Base-by-base conservation (phyloP, 116 monocot species). In the Posidonia oceanica region DNA sequence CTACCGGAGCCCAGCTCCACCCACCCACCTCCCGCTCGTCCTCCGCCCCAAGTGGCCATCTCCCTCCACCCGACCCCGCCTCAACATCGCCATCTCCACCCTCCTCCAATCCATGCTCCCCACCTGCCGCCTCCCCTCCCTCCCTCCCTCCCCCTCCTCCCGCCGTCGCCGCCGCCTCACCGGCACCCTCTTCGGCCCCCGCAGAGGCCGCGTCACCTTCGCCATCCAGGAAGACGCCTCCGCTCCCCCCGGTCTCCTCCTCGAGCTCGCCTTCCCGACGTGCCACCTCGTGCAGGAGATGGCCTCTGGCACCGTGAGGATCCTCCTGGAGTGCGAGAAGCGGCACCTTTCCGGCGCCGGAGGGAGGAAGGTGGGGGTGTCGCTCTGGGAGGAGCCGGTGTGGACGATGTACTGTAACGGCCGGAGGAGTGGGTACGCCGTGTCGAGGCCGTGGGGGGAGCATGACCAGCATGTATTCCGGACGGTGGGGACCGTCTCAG, bases 351-450 rank as follows among this genome's bases (percentile, higher is more conserved):
- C 37, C 20, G 16, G 14, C 39, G 36, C 37, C 20, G 16, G 14
- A 7, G 39, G 14, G 61, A 60, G 22, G 57, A 74, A 39, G 52
- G 14, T 23, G 52, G 68, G 55, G 67, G 37, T 20, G 39, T 15
- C 69, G 14, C 69, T 88, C 41, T 78, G 82, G 80, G 82, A 84
- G 17, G 88, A 88, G 64, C 82, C 82, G 14, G 51, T 75, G 14
- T 88, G 88, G 88, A 80, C 69, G 22, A 78, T 85, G 80, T 85
- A 71, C 78, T 82, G 88, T 54, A 84, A 88, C 66, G 88, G 88
- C 0, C 72, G 74, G 5, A 63, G 77, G 64, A 48, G 70, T 23
- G 88, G 88, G n/a, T 82, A 63, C 40, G 88, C 88, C 3, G 71
- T 76, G 67, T 72, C 82, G 16, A 72, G 85, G 52, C 23, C 18